phyloP scores from a whole-genome alignment of 2,329 filamentous ascomycete genomes.

The Diaporthe vexans region DNA sequence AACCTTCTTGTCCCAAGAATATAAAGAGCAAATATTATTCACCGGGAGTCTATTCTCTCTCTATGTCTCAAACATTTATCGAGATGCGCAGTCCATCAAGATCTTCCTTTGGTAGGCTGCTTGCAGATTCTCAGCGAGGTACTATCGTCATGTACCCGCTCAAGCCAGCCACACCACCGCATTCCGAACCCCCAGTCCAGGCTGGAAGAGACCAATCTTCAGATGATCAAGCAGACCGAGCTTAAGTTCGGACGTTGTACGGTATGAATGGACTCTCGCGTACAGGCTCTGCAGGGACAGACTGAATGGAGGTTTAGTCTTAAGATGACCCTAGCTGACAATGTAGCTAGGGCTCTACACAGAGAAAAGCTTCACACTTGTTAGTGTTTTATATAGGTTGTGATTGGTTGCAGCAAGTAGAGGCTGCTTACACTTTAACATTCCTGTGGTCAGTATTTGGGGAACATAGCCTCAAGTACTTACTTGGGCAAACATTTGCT shows the following conservation, averaged over 20 bases:
- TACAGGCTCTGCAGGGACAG: too few species aligned
- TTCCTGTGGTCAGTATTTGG: not conserved
- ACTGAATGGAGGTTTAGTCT: not conserved
- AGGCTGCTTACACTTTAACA: not conserved
- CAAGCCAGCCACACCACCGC: not conserved
- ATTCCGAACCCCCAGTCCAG: not conserved
- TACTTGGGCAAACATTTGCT: not conserved
- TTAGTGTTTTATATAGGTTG: not conserved
- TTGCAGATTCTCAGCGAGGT: not conserved
- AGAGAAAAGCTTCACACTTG: not conserved
- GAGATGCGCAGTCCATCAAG: not conserved
- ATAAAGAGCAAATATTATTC: not conserved
- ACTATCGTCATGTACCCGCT: not conserved
- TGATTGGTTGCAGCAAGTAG: not conserved
- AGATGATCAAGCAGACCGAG: too few species aligned
- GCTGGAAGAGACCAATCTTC: not conserved
- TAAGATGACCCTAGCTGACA: not conserved
- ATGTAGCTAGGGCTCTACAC: not conserved
- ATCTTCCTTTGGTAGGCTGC: not conserved
- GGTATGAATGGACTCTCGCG: too few species aligned
- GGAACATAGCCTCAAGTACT: not conserved
- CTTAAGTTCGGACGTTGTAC: not conserved
- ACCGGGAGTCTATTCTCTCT: too few species aligned
- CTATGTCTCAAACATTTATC: not conserved
- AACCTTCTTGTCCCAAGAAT: not conserved